Percentiles rank a stretch among this genome's conserved stretches.
Conservation (phyloP, 139 green algal genomes). For the Chlorella sp. region DNA sequence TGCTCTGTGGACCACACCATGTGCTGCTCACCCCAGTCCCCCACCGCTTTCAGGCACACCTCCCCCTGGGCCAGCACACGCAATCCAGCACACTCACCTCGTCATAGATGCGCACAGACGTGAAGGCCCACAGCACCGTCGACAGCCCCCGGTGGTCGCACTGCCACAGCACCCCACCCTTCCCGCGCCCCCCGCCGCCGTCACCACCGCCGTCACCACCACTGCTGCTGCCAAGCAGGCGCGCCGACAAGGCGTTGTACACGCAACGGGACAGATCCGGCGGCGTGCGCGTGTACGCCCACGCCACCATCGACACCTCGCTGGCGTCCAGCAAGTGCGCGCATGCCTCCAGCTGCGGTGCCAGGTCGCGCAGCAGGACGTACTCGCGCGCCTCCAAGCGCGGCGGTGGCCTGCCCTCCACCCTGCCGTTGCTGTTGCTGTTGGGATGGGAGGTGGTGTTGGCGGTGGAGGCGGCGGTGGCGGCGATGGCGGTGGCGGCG, state of each 20-base stretch:
- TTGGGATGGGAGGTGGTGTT: no score
- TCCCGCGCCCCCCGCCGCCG: not conserved
- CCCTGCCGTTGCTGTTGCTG: no score
- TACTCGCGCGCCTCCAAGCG: not conserved
- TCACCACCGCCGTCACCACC: no score
- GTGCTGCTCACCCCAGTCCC: no score
- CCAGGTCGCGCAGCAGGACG: not conserved
- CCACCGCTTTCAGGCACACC: no score
- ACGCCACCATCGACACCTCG: not conserved
- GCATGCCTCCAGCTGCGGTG: not conserved
- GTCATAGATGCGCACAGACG: not conserved
- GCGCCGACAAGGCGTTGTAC: not conserved
- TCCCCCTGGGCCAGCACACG: no score
- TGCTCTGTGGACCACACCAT: no score
- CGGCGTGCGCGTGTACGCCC: not conserved
- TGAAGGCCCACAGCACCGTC: conserved; percentile 1
- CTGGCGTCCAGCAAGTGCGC: not conserved
- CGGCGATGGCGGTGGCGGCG: no score
- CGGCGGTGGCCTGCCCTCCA: no score
- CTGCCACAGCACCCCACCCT: not conserved
- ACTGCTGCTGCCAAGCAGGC: not conserved
- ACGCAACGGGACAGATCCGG: not conserved
- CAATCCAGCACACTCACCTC: conserved; percentile 3
- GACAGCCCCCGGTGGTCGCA: not conserved
- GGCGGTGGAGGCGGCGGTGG: no score